Conservation (phyloP, 2,329 filamentous ascomycete genomes). For the Penicillium psychrosexuale region DNA sequence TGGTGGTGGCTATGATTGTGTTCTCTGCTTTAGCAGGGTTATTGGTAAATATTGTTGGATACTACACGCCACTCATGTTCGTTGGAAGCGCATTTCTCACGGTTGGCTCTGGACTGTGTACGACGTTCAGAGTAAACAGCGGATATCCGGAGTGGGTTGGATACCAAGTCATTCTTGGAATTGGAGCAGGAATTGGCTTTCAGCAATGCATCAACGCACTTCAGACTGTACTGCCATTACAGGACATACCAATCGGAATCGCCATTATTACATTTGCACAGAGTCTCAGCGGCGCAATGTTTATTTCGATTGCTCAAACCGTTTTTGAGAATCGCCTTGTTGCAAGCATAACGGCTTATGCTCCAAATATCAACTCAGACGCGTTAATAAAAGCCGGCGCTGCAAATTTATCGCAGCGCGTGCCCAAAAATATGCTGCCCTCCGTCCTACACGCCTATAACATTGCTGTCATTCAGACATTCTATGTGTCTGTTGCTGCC, state of each 20-base stretch:
- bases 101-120: conserved; percentile 36
- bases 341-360: conserved; percentile 21
- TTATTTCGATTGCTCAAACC: conserved; percentile 39
- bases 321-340: conserved; percentile 38
- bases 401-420: conserved; percentile 31
- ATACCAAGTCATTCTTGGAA: conserved; percentile 37
- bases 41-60: conserved; percentile 34
- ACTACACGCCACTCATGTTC: conserved; percentile 42
- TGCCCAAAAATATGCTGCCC: conserved; percentile 27
- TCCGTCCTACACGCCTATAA: conserved; percentile 40
- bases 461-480: conserved; percentile 36
- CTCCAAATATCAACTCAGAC: conserved; percentile 26
- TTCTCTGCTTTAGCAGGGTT: conserved; percentile 32
- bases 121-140: conserved; percentile 33
- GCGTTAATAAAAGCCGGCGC: conserved; percentile 36
- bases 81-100: conserved; percentile 29
- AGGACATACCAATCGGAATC: conserved; percentile 37
- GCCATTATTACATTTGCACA: conserved; percentile 39
- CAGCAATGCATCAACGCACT: conserved; percentile 37
- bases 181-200: conserved; percentile 37
- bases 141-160: conserved; percentile 35
- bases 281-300: conserved; percentile 38
- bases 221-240: conserved; percentile 32
- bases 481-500: conserved; percentile 39
- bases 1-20: conserved; percentile 34